These are phyloP conservation scores for Diaporthe batatas DNA, from an alignment of 2,329 filamentous ascomycete species.

Conservation along the genomic window DNA sequence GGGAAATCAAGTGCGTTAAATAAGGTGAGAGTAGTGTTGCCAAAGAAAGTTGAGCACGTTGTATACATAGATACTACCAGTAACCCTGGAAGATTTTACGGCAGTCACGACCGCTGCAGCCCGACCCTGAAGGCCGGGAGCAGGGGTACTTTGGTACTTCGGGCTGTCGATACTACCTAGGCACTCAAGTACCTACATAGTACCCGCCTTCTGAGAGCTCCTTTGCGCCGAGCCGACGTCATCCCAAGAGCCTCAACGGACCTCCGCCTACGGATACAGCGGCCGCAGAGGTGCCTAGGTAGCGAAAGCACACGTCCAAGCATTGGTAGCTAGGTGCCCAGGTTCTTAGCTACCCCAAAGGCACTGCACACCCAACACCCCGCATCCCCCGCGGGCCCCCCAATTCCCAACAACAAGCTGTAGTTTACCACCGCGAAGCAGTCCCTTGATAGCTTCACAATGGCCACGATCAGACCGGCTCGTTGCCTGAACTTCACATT, in stretches of 20 bases:
- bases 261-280: slow-evolving; percentile 11
- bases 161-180: background rate
- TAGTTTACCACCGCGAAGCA: background rate
- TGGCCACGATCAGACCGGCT: slow-evolving; percentile 38
- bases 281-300: too few species aligned
- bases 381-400: background rate
- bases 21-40: background rate
- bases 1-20: background rate
- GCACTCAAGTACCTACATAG: too few species aligned
- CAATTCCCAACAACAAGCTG: slow-evolving; percentile 6
- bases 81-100: slow-evolving; percentile 9
- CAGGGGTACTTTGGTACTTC: background rate
- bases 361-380: background rate
- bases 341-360: too few species aligned
- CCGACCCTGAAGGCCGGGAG: background rate
- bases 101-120: slow-evolving; percentile 3
- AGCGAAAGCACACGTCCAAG: too few species aligned
- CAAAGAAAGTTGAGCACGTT: background rate
- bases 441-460: slow-evolving; percentile 30
- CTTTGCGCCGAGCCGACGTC: slow-evolving; percentile 34
- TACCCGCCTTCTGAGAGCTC: background rate
- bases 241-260: slow-evolving; percentile 22
- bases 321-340: too few species aligned
- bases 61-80: background rate
- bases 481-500: slow-evolving; percentile 39